Conservation (phyloP, 768 basidiomycete species). For the Leucosporidium yakuticum region DNA sequence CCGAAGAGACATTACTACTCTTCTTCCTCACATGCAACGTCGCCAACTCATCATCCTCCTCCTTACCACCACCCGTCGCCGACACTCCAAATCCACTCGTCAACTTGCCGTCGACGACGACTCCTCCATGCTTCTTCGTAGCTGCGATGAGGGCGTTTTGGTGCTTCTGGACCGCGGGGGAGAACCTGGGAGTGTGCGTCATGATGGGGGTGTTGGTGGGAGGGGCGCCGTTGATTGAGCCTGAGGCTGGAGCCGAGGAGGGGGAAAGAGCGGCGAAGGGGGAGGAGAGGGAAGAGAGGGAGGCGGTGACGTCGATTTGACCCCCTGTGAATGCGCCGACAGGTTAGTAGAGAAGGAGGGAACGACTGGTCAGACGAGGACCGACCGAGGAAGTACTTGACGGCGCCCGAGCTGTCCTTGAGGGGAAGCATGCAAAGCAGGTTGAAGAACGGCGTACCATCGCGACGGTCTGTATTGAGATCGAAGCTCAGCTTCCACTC, state of each 20-base stretch:
- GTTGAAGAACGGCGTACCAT: slow-evolving; percentile 16
- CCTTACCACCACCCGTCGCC: too few relatives aligned
- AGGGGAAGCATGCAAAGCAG: slow-evolving; percentile 24
- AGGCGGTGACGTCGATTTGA: neutral
- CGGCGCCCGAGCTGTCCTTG: slow-evolving; percentile 10
- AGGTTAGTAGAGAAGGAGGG: too few relatives aligned
- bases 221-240: too few relatives aligned
- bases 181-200: too few relatives aligned
- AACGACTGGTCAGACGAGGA: too few relatives aligned
- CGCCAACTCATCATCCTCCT: too few relatives aligned
- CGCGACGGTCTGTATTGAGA: neutral
- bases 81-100: too few relatives aligned
- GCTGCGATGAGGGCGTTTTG: neutral
- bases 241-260: too few relatives aligned
- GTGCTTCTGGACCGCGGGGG: neutral
- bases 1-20: neutral
- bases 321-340: neutral
- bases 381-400: slow-evolving; percentile 26
- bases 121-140: neutral
- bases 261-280: neutral
- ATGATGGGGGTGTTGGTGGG: too few relatives aligned
- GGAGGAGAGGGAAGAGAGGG: neutral
- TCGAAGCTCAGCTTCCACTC: too few relatives aligned
- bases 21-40: too few relatives aligned
- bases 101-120: too few relatives aligned